These are phyloP conservation scores for Agarophyton chilense DNA, from an alignment of 23 red algal species.

Conservation along the genomic window DNA sequence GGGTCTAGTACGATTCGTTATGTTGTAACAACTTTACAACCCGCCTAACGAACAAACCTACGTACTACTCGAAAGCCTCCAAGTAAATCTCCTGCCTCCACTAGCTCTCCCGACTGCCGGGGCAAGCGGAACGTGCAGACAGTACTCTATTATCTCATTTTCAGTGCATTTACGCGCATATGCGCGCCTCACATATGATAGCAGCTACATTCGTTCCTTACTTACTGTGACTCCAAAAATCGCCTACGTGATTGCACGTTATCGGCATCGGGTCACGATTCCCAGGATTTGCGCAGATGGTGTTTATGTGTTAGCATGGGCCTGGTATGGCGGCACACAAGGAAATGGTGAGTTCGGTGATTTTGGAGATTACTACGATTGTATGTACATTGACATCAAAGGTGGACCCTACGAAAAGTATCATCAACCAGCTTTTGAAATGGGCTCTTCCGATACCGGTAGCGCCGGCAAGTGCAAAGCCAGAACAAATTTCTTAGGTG, in stretches of 20 bases:
- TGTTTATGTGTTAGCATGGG: conserved; percentile 41
- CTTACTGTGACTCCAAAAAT: not conserved
- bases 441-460: not conserved
- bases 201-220: no score
- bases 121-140: no score
- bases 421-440: conserved; percentile 20
- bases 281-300: conserved; percentile 30
- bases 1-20: no score
- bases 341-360: not conserved
- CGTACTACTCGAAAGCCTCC: no score
- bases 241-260: conserved; percentile 46
- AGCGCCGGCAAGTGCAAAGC: conserved; percentile 5
- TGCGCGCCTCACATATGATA: no score
- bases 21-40: no score
- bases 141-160: no score
- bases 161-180: no score
- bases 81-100: no score
- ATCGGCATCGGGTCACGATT: conserved; percentile 14
- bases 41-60: no score
- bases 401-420: conserved; percentile 24
- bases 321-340: conserved; percentile 45
- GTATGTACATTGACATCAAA: conserved; percentile 49
- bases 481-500: not conserved
- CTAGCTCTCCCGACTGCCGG: no score
- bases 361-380: conserved; percentile 72